Evolutionary conservation across 176 grass and related monocot species (phyloP), one percentile per base, ranked within the genome.

Genomic region (Cenchrus americanus): DNA sequence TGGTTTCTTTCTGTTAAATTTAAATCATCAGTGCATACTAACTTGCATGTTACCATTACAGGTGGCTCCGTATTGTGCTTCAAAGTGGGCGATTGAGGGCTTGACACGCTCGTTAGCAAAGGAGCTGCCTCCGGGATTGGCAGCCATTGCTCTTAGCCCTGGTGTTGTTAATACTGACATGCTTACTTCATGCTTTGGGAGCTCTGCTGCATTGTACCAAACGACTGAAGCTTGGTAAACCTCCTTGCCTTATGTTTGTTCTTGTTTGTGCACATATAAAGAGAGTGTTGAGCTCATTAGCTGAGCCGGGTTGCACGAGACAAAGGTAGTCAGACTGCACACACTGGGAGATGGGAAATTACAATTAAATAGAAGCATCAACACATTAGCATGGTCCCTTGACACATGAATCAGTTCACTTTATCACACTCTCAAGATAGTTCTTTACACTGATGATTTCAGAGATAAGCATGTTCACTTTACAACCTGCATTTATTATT

Each of bases 31-130:
- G 47, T 79, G 42, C 19, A 62, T 75, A 62, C 54, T 40, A 11
- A 85, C 64, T 55, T 49, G 6, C 43, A 53, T 54, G 55, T 53
- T 48, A 19, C 13, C 54, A 44, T 54, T 94, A 77, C 85, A 98
- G 96, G 96, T 98, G 30, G 93, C 96, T 63, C 90, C 93, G 0
- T 98, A 98, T 62, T 95, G 92, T 84, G 96, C 96, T 77, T 93
- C 96, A 14, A 98, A 98, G 68, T 98, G 96, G 96, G 96, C 96
- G 5, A 90, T 98, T 77, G 96, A 98, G 78, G 96, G 96, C 61
- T 75, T 98, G 79, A 98, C 96, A 19, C 89, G 89, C 71, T 95
- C 96, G 27, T 86, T 95, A 58, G 96, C 93, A 49, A 95, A 94
- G 82, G 96, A 98, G 76, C 81, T 98, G 27, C 96, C 96, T 84